Conservation (phyloP, 495 filamentous ascomycete genomes). For the Aspergillus asperescens region DNA sequence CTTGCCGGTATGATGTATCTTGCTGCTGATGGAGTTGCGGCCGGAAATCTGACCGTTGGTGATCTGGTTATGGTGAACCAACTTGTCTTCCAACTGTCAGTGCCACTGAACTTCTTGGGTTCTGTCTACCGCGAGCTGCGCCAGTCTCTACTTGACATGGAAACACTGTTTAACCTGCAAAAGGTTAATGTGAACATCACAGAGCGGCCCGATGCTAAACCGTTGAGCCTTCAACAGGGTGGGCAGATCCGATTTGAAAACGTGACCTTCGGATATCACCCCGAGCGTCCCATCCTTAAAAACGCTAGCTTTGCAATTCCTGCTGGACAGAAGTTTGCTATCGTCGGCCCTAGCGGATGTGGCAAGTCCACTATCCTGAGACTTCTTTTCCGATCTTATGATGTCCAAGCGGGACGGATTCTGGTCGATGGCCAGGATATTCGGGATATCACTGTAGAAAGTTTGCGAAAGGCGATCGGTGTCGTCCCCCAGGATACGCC, state of each 20-base stretch:
- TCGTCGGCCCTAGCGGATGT: conserved; percentile 92
- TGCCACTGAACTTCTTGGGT: conserved; percentile 93
- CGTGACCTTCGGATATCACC: conserved; percentile 88
- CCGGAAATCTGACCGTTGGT: conserved; percentile 79
- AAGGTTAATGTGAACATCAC: conserved; percentile 89
- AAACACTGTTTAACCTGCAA: conserved; percentile 97
- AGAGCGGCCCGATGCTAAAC: conserved; percentile 65
- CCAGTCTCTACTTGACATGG: conserved; percentile 95
- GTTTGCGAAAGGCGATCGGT: conserved; percentile 78
- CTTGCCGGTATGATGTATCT: conserved; percentile 98
- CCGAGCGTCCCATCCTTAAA: conserved; percentile 79
- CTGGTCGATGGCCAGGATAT: conserved; percentile 92
- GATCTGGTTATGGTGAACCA: conserved; percentile 99
- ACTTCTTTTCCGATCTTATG: conserved; percentile 90
- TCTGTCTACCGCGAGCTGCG: conserved; percentile 93
- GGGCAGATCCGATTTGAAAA: conserved; percentile 93
- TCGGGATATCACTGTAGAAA: conserved; percentile 73
- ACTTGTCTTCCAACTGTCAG: conserved; percentile 94
- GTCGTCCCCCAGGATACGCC: conserved; percentile 98
- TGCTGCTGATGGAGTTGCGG: conserved; percentile 80
- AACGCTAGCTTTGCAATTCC: conserved; percentile 85
- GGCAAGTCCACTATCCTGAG: conserved; percentile 92
- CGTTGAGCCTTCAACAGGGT: conserved; percentile 64
- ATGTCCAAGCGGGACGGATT: conserved; percentile 81
- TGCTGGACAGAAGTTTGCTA: conserved; percentile 89